Percentiles rank a stretch among this genome's conserved stretches.
phyloP scores from a whole-genome alignment of 176 grass and related monocot species.

The Rhipidocladum racemiflorum region DNA sequence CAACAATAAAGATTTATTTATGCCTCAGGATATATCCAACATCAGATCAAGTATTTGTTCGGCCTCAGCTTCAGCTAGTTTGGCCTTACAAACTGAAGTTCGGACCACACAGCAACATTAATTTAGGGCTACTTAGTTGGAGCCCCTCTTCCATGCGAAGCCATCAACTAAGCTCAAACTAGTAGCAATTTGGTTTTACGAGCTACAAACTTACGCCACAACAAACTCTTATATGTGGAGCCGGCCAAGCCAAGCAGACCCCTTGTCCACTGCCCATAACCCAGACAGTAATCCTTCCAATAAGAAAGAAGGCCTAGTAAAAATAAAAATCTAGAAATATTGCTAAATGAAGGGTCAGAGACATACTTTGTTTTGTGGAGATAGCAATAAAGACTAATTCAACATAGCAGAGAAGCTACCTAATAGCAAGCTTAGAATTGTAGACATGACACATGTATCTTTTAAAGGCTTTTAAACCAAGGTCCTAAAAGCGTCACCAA shows the following conservation, averaged over 20 bases:
- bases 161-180: constrained; percentile 11
- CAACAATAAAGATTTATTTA: neutral
- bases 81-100: neutral
- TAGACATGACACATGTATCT: neutral
- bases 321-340: neutral
- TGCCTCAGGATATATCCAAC: neutral
- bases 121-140: neutral
- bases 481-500: neutral
- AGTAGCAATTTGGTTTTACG: neutral
- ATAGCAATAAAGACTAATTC: neutral
- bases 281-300: neutral
- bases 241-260: neutral
- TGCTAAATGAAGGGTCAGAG: neutral
- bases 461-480: constrained; percentile 7
- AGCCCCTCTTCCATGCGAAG: neutral
- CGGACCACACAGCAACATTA: neutral
- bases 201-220: neutral
- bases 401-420: neutral
- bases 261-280: neutral
- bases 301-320: neutral
- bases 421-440: neutral
- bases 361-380: neutral
- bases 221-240: neutral
- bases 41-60: neutral
- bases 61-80: neutral